These are phyloP conservation scores for Trichoderma sp. DNA, from an alignment of 2,329 filamentous ascomycete species.

Conservation along the genomic window DNA sequence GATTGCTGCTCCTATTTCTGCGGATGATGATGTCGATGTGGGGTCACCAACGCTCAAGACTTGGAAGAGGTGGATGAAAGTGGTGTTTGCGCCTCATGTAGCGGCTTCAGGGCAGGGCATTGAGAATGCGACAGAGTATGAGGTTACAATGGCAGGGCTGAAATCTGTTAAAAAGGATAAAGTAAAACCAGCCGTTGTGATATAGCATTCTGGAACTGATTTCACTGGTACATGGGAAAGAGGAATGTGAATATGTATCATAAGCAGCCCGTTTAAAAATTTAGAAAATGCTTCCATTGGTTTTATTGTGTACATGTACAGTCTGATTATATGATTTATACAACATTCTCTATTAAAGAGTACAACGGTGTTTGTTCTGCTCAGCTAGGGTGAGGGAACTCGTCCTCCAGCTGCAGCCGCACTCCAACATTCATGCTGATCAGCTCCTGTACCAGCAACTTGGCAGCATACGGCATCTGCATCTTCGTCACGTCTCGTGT, in stretches of 20 bases:
- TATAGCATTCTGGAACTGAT: neutral
- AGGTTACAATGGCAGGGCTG: constrained; percentile 67
- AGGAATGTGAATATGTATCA: neutral
- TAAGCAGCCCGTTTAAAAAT: neutral
- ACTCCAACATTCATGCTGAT: constrained; percentile 99
- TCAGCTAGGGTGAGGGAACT: constrained; percentile 69
- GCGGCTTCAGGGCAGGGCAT: constrained; percentile 48
- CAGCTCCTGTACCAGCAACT: constrained; percentile 91
- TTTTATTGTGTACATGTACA: constrained; percentile 4
- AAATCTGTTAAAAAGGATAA: constrained; percentile 30
- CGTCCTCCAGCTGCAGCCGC: constrained; percentile 82
- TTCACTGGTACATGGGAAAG: neutral
- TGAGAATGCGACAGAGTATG: constrained; percentile 62
- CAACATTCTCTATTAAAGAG: neutral
- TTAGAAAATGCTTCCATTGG: neutral
- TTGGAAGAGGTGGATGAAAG: constrained; percentile 77
- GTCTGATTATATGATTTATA: neutral
- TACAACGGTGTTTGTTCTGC: too few relatives aligned
- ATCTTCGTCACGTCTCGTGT: constrained; percentile 83
- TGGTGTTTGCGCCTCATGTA: constrained; percentile 84
- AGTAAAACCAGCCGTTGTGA: neutral
- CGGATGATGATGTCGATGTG: constrained; percentile 41
- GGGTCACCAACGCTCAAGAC: constrained; percentile 47
- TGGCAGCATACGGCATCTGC: constrained; percentile 96
- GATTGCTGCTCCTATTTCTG: constrained; percentile 35